A percentile compares a stretch with the other conserved stretches of the same genome.
These are phyloP conservation scores for Auriscalpium orientale DNA, from an alignment of 768 basidiomycete species.

Conservation along the genomic window DNA sequence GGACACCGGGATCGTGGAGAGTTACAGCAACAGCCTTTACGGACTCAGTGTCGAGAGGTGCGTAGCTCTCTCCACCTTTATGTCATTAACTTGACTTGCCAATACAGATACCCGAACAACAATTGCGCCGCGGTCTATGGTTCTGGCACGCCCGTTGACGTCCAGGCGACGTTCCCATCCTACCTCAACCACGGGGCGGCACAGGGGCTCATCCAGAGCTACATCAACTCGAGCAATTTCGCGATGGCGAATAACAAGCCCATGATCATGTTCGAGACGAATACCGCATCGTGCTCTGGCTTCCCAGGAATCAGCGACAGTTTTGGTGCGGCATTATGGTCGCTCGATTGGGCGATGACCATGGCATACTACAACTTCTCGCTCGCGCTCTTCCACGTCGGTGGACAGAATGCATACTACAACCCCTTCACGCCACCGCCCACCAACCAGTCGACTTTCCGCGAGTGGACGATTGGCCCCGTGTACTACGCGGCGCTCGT, in stretches of 20 bases:
- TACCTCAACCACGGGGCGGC: slow-evolving; percentile 58
- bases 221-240: slow-evolving; percentile 38
- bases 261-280: slow-evolving; percentile 52
- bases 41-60: slow-evolving; percentile 11
- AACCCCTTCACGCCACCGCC: slow-evolving; percentile 46
- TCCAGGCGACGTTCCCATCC: slow-evolving; percentile 39
- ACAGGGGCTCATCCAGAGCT: slow-evolving; percentile 40
- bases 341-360: slow-evolving; percentile 43
- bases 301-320: slow-evolving; percentile 49
- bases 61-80: neutral
- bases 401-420: slow-evolving; percentile 58
- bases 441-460: slow-evolving; percentile 46
- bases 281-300: slow-evolving; percentile 44
- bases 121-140: slow-evolving; percentile 51
- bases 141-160: slow-evolving; percentile 31
- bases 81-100: slow-evolving; percentile 1
- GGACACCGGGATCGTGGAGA: slow-evolving; percentile 10
- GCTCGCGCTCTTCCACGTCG: slow-evolving; percentile 41
- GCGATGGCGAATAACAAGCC: slow-evolving; percentile 34
- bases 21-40: slow-evolving; percentile 3
- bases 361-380: slow-evolving; percentile 43
- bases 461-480: slow-evolving; percentile 68
- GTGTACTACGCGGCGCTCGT: slow-evolving; percentile 69
- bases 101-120: slow-evolving; percentile 46
- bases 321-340: slow-evolving; percentile 48